Percentiles rank a stretch among this genome's conserved stretches.
These are phyloP conservation scores for Sclerotinia minor DNA, from an alignment of 2,329 filamentous ascomycete species.

Conservation along the genomic window DNA sequence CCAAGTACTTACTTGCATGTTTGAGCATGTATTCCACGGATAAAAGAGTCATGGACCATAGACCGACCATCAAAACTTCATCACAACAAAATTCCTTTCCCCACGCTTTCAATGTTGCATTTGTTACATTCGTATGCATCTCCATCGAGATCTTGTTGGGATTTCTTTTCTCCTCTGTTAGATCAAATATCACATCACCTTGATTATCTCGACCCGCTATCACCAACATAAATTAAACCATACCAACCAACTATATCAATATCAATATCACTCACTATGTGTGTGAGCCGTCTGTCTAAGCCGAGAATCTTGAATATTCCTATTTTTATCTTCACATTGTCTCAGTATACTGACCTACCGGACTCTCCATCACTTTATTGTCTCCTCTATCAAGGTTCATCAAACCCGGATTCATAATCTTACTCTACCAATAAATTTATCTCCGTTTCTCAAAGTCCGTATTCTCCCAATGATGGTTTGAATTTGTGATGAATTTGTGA, in stretches of 20 bases:
- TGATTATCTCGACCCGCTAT: background rate
- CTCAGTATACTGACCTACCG: background rate
- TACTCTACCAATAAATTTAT: background rate
- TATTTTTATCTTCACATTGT: background rate
- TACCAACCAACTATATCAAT: background rate
- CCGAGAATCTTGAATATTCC: background rate
- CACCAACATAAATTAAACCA: background rate
- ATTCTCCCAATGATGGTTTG: background rate
- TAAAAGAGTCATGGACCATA: too few relatives aligned
- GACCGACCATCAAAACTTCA: background rate
- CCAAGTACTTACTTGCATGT: background rate
- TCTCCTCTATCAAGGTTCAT: background rate
- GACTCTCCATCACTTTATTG: background rate
- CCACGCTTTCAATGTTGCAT: slow-evolving; percentile 15
- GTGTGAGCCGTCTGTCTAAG: too few relatives aligned
- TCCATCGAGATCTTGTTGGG: slow-evolving; percentile 22
- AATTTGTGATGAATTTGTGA: background rate
- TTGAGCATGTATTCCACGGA: background rate
- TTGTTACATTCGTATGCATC: slow-evolving; percentile 16
- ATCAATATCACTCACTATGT: too few relatives aligned
- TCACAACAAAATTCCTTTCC: background rate
- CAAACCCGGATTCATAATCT: background rate
- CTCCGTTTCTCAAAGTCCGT: background rate
- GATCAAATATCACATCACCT: slow-evolving; percentile 6
- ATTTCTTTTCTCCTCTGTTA: slow-evolving; percentile 7